Base-by-base conservation (phyloP, 106 monocot species). In the Iris macrosiphon region DNA sequence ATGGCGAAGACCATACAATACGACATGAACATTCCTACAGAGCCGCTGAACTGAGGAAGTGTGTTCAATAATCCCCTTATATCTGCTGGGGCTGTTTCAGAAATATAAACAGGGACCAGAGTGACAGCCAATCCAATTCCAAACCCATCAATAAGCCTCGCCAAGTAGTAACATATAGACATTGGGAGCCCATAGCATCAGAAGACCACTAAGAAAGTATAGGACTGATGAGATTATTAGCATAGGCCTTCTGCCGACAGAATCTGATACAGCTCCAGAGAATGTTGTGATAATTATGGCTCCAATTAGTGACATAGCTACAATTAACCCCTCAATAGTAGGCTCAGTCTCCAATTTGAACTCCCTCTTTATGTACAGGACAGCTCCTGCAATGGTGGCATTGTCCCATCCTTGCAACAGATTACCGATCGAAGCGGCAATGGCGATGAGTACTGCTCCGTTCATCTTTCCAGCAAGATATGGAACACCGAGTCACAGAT, bases 151-250 rank as follows among this genome's bases (percentile, higher is more conserved):
- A 85, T 70, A 49, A 85, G 68, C 62, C 85, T 75, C 5, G 85
- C 85, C 14, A 76, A 31, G 19, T n/a, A 85, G 76, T 49, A 85
- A 57, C 26, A 77, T 54, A 47, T 80, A 76, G 7, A 85, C 80
- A 66, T 73, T 85, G 12, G 85, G 85, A 51, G 85, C 46, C 85
- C 85, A 85, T 13, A 85, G 35, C 80, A 85, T 85, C 59, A 85
- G 43, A n/a, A 85, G 45, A 49, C 85, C 85, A 49, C 85, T 66
- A 3, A 73, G 5, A 33, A 80, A 85, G 55, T 85, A 85, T 41
- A 85, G 61, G 6, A 80, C 17, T 26, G 85, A 80, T 15, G 85
- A 85, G 30, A 68, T 27, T 31, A 85, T 80, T 16, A 85, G 65
- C 80, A 85, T 73, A 3, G 85, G 85, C 8, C 85, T 53, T 44